Evolutionary conservation across 2,329 filamentous ascomycete species (phyloP).

Genomic region (Phoma sp.): DNA sequence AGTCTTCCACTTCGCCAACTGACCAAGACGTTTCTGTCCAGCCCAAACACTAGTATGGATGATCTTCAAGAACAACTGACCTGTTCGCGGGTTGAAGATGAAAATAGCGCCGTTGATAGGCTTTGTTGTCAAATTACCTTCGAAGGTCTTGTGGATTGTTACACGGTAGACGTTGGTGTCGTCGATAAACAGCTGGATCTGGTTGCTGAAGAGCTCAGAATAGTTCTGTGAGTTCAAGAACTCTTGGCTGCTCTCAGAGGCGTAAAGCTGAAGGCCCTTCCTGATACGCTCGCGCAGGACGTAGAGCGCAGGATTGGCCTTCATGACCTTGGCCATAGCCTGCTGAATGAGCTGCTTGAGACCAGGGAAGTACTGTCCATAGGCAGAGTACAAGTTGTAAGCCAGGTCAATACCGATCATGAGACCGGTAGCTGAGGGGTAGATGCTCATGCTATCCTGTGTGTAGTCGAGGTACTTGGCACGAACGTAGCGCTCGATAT

Average conservation of each 20-base stretch:
- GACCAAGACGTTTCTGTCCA: conserved; percentile 97
- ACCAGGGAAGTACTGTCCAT: conserved; percentile 98
- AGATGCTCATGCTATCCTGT: conserved; percentile 97
- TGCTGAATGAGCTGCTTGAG: conserved; percentile 95
- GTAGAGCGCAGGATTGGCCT: conserved; percentile 95
- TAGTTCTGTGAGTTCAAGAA: conserved; percentile 99
- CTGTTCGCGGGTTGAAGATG: conserved; percentile 99
- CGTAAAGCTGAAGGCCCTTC: conserved; percentile 96
- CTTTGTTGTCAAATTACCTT: conserved; percentile 98
- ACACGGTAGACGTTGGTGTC: conserved; percentile 99
- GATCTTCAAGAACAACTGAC: conserved; percentile 97
- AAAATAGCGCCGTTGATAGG: conserved; percentile 99
- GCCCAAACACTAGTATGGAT: conserved; percentile 99
- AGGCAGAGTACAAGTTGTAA: conserved; percentile 98
- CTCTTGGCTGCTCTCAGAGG: conserved; percentile 98
- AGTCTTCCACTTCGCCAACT: conserved; percentile 99
- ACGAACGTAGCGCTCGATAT: conserved; percentile 96
- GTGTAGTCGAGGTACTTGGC: conserved; percentile 99
- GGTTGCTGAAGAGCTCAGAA: conserved; percentile 98
- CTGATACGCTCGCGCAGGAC: conserved; percentile 96
- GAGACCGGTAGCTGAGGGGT: conserved; percentile 92
- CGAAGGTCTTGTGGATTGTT: conserved; percentile 99
- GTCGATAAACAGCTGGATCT: conserved; percentile 98
- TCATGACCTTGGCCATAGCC: conserved; percentile 99
- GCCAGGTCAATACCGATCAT: conserved; percentile 98